These are phyloP conservation scores for Aureobasidium sp. DNA, from an alignment of 2,329 filamentous ascomycete species.

Conservation along the genomic window DNA sequence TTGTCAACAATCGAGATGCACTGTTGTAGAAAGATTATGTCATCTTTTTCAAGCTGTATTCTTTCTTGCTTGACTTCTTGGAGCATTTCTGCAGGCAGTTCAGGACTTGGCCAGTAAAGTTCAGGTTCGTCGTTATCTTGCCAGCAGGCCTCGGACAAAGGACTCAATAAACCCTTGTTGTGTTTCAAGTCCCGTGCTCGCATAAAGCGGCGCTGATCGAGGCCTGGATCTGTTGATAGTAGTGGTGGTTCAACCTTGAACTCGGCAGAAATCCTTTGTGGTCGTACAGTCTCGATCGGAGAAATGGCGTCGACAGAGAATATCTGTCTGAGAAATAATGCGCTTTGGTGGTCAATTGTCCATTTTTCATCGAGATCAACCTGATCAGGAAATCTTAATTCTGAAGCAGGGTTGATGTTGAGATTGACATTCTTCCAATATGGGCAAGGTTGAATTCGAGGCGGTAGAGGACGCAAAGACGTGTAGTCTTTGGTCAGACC, in stretches of 20 bases:
- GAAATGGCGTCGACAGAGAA: background rate
- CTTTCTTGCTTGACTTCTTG: conserved; percentile 29
- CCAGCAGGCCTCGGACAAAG: conserved; percentile 31
- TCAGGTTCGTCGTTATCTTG: conserved; percentile 35
- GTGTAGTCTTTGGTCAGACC: conserved; percentile 36
- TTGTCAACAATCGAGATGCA: background rate
- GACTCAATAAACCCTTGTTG: conserved; percentile 21
- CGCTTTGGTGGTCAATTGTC: conserved; percentile 18
- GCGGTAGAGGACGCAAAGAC: conserved; percentile 24
- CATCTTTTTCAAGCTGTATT: conserved; percentile 28
- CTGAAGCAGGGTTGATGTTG: conserved; percentile 19
- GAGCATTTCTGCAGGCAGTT: conserved; percentile 26
- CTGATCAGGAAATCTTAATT: conserved; percentile 25
- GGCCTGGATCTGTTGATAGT: conserved; percentile 35
- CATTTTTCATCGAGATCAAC: conserved; percentile 28
- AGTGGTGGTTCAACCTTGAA: conserved; percentile 40
- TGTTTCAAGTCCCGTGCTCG: conserved; percentile 14
- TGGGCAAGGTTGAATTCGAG: conserved; percentile 17
- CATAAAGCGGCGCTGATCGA: conserved; percentile 35
- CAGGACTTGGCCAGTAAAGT: conserved; percentile 32
- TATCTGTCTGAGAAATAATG: conserved; percentile 22
- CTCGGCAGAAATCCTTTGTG: conserved; percentile 1
- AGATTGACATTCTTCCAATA: conserved; percentile 21
- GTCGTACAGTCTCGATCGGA: background rate
- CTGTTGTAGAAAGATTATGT: conserved; percentile 20